Evolutionary conservation across 345 rosid genomes (phyloP), one percentile per base, ranked within the genome.

Genomic region (Boechera divaricarpa): DNA sequence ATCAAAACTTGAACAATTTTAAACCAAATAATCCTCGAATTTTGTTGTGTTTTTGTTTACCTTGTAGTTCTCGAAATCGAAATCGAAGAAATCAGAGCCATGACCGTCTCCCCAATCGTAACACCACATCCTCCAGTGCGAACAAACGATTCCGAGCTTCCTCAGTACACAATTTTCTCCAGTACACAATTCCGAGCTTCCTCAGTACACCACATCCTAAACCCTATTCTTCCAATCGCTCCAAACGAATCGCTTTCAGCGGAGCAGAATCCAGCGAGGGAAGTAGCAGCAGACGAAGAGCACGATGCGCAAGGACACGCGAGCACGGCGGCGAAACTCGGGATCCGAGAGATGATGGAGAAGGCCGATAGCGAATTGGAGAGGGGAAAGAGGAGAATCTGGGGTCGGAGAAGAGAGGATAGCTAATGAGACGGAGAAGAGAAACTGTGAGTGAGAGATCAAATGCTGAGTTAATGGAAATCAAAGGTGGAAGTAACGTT

Each of bases 21-120:
- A 41, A 53, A 28, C 13, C 48, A 15, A 36, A 26, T 18, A 41
- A 31, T 1, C 11, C 5, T 21, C 62, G 3, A 45, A 15, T 5
- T 45, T 60, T 8, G 59, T 13, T 10, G 13, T 3, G 2, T 26
- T 45, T 24, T 16, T 51, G 2, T 8, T 51, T 21, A 90, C 97
- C 97, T 90, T 86, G 84, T 85, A 88, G 32, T 83, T 83, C 53
- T 97, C 87, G 33, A 90, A 84, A 75, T 93, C 95, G 75, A 86
- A 88, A 75, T 91, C 80, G 67, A 86, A 88, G 79, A 86, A 88
- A 77, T 89, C 82, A 64, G 74, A 82, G 56, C 81, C 86, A 67
- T 78, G 47, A 0, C 69, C 64, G 53, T 76, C 73, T 68, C 33
- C 67, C 82, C 59, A 52, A 44, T 53, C 74, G 82, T 57, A 67